These are phyloP conservation scores for Clitoria ternatea DNA, from an alignment of 306 rosid species.

Conservation along the genomic window DNA sequence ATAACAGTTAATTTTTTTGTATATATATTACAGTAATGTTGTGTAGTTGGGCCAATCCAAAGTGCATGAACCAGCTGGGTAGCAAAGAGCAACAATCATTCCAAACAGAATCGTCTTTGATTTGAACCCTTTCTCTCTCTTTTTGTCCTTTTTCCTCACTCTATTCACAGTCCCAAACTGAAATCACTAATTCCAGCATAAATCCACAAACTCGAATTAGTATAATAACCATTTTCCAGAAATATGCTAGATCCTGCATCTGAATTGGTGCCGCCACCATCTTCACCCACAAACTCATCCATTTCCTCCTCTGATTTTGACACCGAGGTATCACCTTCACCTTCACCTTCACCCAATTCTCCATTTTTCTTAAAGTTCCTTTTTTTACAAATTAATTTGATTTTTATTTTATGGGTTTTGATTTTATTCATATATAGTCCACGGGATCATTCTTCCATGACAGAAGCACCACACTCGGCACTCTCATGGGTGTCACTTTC, in stretches of 20 bases:
- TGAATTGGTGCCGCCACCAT: constrained; percentile 70
- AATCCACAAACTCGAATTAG: neutral
- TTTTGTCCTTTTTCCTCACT: neutral
- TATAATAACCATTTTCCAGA: neutral
- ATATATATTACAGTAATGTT: too few species aligned
- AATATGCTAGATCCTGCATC: constrained; percentile 63
- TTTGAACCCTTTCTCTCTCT: neutral
- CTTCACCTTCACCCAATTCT: neutral
- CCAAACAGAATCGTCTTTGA: neutral
- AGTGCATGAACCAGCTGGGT: neutral
- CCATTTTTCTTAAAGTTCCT: neutral
- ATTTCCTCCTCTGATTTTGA: constrained; percentile 95
- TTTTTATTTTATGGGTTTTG: neutral
- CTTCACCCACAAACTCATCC: constrained; percentile 85
- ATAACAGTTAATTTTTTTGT: too few species aligned
- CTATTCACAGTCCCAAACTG: neutral
- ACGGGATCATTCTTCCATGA: constrained; percentile 96
- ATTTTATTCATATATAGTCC: constrained; percentile 49
- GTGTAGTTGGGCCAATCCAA: neutral
- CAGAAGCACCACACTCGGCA: constrained; percentile 78
- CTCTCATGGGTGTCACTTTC: constrained; percentile 88
- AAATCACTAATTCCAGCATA: neutral
- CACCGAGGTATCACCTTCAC: constrained; percentile 36
- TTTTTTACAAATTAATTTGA: neutral
- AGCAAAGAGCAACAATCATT: neutral